Percentiles rank a stretch among this genome's conserved stretches.
These are phyloP conservation scores for Pulveroboletus sp. DNA, from an alignment of 768 basidiomycete species.

Conservation along the genomic window DNA sequence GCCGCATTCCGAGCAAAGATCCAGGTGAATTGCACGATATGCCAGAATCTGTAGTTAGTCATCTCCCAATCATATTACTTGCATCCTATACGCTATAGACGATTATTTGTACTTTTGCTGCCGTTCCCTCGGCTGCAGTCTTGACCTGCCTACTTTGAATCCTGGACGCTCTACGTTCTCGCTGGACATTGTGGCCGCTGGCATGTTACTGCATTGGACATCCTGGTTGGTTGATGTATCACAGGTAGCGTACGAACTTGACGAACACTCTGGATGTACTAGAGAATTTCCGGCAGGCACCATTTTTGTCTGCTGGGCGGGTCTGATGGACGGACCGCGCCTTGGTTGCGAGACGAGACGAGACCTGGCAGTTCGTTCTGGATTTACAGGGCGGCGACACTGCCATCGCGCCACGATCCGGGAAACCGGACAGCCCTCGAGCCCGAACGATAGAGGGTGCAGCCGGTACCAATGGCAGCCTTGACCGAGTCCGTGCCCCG, in stretches of 20 bases:
- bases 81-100: conserved; percentile 29
- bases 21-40: conserved; percentile 60
- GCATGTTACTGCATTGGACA: conserved; percentile 13
- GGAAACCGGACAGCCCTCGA: conserved; percentile 14
- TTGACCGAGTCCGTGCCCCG: no score
- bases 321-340: no score
- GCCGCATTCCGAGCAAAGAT: conserved; percentile 56
- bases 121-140: background rate
- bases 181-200: conserved; percentile 12
- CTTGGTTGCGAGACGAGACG: no score
- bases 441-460: no score
- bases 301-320: no score
- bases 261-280: conserved; percentile 9
- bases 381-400: conserved; percentile 2
- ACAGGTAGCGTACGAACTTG: conserved; percentile 20
- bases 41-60: conserved; percentile 57
- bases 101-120: conserved; percentile 25
- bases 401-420: conserved; percentile 24
- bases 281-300: background rate
- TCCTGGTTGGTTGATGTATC: conserved; percentile 17
- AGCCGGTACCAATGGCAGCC: no score
- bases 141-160: conserved; percentile 1
- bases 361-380: no score
- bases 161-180: conserved; percentile 9
- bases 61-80: conserved; percentile 23